Base-by-base conservation (phyloP, 371 early-diverging fungal genomes). In the Mucor lusitanicus region DNA sequence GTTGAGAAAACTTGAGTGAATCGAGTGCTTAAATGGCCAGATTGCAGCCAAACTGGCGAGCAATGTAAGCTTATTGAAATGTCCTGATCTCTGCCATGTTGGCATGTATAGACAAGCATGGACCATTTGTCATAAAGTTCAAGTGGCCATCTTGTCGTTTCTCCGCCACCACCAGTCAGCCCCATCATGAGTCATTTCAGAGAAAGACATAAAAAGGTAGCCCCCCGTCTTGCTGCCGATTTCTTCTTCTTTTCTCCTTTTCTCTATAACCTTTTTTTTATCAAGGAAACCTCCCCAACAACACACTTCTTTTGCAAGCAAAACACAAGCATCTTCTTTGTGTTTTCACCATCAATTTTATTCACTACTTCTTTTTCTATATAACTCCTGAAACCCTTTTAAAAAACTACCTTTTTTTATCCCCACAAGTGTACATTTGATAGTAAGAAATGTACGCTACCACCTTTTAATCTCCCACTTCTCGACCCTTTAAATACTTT, bases 381-480 rank as follows among this genome's bases (percentile, higher is more conserved):
- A 35, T 19, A 19, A 33, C 53, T 59, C 59, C 55, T 65, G 67
- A 66, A 70, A 70, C 71, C 71, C 71, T 63, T 60, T 55, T 56
- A 40, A 64, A 59, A 65, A 65, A 59, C 61, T 21, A 46, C n/a
- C 50, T 53, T 66, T 65, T 30, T 50, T 53, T 63, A 42, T 65
- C 30, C 48, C 40, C n/a, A 33, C 32, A 44, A 64, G 71, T 71
- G 71, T 71, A 71, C 66, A 64, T 61, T 64, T 46, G 33, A 44
- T 53, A 59, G 44, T 23, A 27, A 62, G 25, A 30, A 53, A 71
- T 71, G 71, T 71, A 71, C 71, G 64, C 71, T 66, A 64, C 67
- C 53, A 66, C 66, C 66, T 66, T 71, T 71, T 71, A 71, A 66
- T 53, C 35, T 37, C 54, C 57, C 40, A 21, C 28, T 64, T 55